Percentiles rank a stretch among this genome's conserved stretches.
These are phyloP conservation scores for Cyamopsis tetragonoloba DNA, from an alignment of 306 rosid genomes.

Conservation along the genomic window DNA sequence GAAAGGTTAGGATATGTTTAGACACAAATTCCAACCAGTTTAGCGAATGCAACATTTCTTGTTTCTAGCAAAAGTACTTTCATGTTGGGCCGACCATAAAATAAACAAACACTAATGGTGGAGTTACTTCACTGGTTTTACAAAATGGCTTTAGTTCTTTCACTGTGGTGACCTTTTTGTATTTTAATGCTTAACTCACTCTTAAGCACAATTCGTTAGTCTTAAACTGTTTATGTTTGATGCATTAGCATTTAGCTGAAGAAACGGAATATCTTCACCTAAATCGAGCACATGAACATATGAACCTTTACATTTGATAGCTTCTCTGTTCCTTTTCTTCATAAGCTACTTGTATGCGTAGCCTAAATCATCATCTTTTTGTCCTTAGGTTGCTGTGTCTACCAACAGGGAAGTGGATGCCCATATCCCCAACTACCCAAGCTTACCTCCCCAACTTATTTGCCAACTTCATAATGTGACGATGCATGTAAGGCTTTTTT, in stretches of 20 bases:
- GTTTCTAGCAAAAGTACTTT: too few relatives aligned
- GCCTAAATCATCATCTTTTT: conserved; percentile 20
- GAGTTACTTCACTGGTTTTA: not conserved
- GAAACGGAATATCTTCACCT: not conserved
- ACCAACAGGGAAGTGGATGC: conserved; percentile 50
- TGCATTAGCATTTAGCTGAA: not conserved
- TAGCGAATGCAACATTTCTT: too few relatives aligned
- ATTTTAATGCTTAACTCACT: not conserved
- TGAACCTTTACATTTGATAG: conserved; percentile 2
- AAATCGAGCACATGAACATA: not conserved
- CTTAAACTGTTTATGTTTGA: conserved; percentile 9
- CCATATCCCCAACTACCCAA: conserved; percentile 46
- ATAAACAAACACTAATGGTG: too few relatives aligned
- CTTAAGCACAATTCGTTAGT: not conserved
- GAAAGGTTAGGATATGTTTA: too few relatives aligned
- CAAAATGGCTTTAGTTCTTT: not conserved
- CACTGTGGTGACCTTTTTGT: not conserved
- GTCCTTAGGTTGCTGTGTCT: conserved; percentile 43
- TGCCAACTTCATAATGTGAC: conserved; percentile 95
- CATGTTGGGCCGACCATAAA: too few relatives aligned
- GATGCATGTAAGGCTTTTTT: conserved; percentile 76
- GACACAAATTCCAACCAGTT: too few relatives aligned
- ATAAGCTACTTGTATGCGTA: not conserved
- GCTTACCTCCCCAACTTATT: conserved; percentile 64
- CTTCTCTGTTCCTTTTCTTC: not conserved